Conservation (phyloP, 257 asterid species). For the Solanum tarapatanum region DNA sequence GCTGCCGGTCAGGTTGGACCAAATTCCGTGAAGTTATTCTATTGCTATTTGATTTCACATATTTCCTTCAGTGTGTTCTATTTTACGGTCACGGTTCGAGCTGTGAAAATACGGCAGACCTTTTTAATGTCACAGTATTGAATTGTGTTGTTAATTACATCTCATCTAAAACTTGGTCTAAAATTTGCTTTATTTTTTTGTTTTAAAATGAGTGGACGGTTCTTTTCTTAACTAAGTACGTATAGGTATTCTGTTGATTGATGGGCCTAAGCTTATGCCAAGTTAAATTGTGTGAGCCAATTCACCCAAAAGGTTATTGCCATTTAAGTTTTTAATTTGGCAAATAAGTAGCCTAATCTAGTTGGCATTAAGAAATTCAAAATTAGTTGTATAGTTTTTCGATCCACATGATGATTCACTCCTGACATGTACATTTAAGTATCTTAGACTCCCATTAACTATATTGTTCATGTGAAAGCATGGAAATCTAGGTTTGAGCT, state of each 20-base stretch:
- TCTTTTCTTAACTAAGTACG: neutral
- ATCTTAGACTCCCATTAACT: neutral
- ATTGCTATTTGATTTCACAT: neutral
- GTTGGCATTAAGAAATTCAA: neutral
- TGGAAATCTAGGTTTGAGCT: neutral
- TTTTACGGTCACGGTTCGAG: neutral
- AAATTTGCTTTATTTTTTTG: neutral
- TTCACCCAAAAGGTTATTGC: neutral
- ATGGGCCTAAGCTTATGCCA: neutral
- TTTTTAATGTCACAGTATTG: neutral
- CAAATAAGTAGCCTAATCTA: neutral
- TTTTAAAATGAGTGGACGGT: neutral
- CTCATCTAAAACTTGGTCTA: neutral
- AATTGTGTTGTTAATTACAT: neutral
- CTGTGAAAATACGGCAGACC: neutral
- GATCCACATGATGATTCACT: neutral
- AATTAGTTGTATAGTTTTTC: neutral
- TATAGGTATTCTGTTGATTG: neutral
- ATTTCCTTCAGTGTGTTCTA: neutral
- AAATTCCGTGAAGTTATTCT: neutral
- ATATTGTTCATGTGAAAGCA: neutral
- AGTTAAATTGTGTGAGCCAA: neutral
- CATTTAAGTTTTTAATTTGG: neutral
- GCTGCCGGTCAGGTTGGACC: constrained; percentile 53
- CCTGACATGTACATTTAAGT: neutral